Conservation (phyloP, 768 basidiomycete genomes). For the Xerocomellus dryophilus region DNA sequence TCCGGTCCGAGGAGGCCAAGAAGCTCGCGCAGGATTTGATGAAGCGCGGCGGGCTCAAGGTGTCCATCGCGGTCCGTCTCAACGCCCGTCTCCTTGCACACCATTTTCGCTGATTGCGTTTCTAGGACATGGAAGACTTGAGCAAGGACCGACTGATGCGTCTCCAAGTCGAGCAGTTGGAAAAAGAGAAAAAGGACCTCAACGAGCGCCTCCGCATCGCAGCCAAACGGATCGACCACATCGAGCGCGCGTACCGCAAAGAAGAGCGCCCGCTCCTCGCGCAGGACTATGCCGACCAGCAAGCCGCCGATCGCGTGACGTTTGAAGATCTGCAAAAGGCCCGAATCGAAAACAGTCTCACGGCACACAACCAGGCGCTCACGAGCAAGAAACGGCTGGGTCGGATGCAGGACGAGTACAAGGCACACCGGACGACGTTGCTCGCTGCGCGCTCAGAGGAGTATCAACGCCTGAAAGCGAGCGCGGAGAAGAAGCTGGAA, state of each 20-base stretch:
- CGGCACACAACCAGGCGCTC: conserved; percentile 63
- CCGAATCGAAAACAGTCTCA: conserved; percentile 52
- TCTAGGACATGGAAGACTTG: conserved; percentile 74
- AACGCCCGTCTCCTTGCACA: background rate
- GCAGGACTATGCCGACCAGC: conserved; percentile 84
- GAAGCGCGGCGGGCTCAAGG: conserved; percentile 70
- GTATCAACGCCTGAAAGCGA: conserved; percentile 51
- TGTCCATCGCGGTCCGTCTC: conserved; percentile 65
- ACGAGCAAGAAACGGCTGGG: conserved; percentile 71
- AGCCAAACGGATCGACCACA: conserved; percentile 88
- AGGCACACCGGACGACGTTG: conserved; percentile 48
- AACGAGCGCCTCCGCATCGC: conserved; percentile 78
- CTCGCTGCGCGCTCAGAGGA: conserved; percentile 60
- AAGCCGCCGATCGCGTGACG: conserved; percentile 66
- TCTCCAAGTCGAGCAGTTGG: conserved; percentile 91
- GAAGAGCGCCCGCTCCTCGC: conserved; percentile 85
- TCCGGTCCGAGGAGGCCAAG: conserved; percentile 69
- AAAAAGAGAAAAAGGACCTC: conserved; percentile 92
- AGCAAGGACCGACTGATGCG: conserved; percentile 85
- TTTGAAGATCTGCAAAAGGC: conserved; percentile 61
- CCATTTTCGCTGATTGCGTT: background rate
- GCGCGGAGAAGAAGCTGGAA: conserved; percentile 65
- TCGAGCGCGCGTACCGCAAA: conserved; percentile 92
- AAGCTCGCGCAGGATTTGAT: conserved; percentile 83
- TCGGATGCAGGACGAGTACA: conserved; percentile 72